Conservation (phyloP, 1,284 basidiomycete species). For the Anthracocystis setariae region DNA sequence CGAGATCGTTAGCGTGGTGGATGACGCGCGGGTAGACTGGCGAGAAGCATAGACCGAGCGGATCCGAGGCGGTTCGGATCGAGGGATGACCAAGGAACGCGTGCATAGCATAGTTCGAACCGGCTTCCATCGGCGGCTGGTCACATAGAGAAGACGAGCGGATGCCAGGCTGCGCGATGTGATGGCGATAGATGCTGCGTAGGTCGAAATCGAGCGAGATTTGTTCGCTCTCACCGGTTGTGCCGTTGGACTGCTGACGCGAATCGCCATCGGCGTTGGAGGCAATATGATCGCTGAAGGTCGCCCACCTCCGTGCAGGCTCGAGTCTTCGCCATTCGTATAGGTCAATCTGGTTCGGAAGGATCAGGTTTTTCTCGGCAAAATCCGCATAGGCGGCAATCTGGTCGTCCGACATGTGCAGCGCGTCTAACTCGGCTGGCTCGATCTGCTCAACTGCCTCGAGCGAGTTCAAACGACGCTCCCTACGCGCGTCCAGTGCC, state of each 20-base stretch:
- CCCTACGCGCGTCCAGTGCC: constrained; percentile 21
- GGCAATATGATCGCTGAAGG: constrained; percentile 32
- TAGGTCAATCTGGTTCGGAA: constrained; percentile 40
- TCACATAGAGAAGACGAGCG: not conserved
- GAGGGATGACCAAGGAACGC: constrained; percentile 12
- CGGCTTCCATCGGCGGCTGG: constrained; percentile 2
- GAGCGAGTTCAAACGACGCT: constrained; percentile 8
- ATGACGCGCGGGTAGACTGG: constrained; percentile 31
- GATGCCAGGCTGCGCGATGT: constrained; percentile 8
- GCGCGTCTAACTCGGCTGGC: constrained; percentile 73
- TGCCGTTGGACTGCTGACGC: not conserved
- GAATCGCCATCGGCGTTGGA: not conserved
- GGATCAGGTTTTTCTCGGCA: constrained; percentile 73
- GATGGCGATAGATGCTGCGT: constrained; percentile 19
- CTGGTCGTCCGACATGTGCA: constrained; percentile 72
- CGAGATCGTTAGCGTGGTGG: constrained; percentile 31
- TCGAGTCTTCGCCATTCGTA: constrained; percentile 40
- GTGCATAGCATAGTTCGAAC: constrained; percentile 22
- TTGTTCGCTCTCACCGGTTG: not conserved
- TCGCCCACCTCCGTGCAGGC: constrained; percentile 22
- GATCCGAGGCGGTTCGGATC: constrained; percentile 11
- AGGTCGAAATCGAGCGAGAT: constrained; percentile 18
- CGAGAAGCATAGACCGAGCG: constrained; percentile 22
- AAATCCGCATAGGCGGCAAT: constrained; percentile 78
- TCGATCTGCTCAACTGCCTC: constrained; percentile 71